Evolutionary conservation across 352 stramenopile species (phyloP).

Genomic region (Pythium folliculosum): DNA sequence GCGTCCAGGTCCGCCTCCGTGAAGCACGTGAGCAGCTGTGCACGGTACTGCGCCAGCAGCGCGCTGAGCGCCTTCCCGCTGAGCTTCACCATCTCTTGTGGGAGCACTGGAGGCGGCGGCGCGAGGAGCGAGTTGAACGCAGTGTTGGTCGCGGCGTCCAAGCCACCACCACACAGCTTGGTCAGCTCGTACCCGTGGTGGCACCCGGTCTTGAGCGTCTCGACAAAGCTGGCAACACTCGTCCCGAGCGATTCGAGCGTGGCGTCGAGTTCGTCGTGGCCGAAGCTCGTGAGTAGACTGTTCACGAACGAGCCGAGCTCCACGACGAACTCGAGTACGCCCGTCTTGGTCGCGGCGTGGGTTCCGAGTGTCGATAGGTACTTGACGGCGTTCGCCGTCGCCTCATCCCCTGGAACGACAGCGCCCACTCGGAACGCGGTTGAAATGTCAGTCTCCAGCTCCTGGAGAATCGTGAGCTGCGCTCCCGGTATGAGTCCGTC

Average conservation of each 20-base stretch:
- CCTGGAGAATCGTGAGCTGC: constrained; percentile 29
- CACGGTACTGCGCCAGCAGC: constrained; percentile 38
- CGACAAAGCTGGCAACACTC: constrained; percentile 34
- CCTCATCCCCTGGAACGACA: constrained; percentile 11
- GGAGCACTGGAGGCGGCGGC: constrained; percentile 43
- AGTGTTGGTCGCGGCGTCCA: not conserved
- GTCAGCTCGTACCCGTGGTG: constrained; percentile 6
- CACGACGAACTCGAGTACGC: constrained; percentile 43
- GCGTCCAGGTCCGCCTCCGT: constrained; percentile 40
- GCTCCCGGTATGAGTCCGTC: constrained; percentile 5
- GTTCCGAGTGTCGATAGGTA: not conserved
- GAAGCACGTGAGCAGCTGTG: constrained; percentile 22
- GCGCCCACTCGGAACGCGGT: constrained; percentile 32
- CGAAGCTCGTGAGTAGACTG: constrained; percentile 31
- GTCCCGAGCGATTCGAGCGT: constrained; percentile 40
- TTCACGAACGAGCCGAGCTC: constrained; percentile 47
- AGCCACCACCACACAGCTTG: not conserved
- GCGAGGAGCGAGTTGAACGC: not conserved
- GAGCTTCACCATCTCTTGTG: constrained; percentile 50
- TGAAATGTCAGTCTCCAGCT: constrained; percentile 33
- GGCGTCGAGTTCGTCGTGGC: constrained; percentile 28
- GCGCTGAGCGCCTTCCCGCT: constrained; percentile 49
- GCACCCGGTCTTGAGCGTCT: constrained; percentile 32
- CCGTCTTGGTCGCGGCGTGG: constrained; percentile 18
- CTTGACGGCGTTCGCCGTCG: not conserved